Conservation (phyloP, 2,329 filamentous ascomycete genomes). For the Verruconis gallopava region DNA sequence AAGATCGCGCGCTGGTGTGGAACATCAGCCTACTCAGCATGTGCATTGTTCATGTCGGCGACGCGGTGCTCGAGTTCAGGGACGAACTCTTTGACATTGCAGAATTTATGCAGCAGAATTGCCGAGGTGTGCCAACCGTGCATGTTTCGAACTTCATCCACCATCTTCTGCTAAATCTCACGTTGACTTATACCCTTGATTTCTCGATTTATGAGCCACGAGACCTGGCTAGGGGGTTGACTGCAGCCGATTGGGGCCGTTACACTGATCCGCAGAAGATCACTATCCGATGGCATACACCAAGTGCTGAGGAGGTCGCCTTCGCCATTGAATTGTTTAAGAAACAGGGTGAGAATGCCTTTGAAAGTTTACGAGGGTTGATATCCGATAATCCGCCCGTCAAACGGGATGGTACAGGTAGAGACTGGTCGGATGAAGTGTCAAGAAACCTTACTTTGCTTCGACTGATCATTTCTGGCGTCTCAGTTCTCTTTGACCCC, state of each 20-base stretch:
- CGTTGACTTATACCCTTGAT: constrained; percentile 86
- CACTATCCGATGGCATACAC: constrained; percentile 83
- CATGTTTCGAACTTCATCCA: constrained; percentile 97
- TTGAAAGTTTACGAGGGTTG: constrained; percentile 62
- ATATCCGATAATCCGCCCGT: constrained; percentile 70
- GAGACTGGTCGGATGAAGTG: constrained; percentile 97
- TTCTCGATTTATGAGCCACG: constrained; percentile 77
- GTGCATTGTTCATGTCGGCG: constrained; percentile 92
- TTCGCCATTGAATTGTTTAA: constrained; percentile 87
- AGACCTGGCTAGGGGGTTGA: constrained; percentile 56
- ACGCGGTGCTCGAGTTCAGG: constrained; percentile 78
- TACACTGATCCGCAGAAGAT: constrained; percentile 61
- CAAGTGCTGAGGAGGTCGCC: constrained; percentile 63
- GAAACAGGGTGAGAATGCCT: constrained; percentile 64
- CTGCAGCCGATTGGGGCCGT: constrained; percentile 73
- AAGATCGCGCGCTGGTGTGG: constrained; percentile 90
- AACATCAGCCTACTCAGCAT: constrained; percentile 94
- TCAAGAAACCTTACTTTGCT: constrained; percentile 80
- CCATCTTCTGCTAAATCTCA: constrained; percentile 86
- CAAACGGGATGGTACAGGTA: constrained; percentile 86
- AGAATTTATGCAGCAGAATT: constrained; percentile 91
- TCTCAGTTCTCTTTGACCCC: constrained; percentile 80
- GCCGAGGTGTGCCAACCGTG: constrained; percentile 83
- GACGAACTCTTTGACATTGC: constrained; percentile 83
- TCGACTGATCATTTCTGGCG: constrained; percentile 76